phyloP scores from a whole-genome alignment of 805 yeast species.

The Schwanniomyces vanrijiae region DNA sequence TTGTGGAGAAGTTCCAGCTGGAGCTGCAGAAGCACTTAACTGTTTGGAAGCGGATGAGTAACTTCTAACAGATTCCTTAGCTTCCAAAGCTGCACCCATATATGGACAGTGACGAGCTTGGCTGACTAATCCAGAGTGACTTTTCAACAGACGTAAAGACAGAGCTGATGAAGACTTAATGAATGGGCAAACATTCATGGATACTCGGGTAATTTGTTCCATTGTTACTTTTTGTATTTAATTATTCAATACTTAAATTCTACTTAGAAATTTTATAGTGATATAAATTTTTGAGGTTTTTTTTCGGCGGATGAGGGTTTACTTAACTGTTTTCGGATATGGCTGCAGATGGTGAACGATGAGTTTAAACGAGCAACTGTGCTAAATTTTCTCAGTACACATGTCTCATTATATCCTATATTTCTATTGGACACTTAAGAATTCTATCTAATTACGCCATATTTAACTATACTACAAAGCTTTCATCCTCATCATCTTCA shows the following conservation, averaged over 20 bases:
- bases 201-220: constrained; percentile 79
- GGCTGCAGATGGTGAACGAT: not conserved
- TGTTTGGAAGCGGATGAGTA: constrained; percentile 51
- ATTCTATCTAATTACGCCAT: too few species aligned
- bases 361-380: not conserved
- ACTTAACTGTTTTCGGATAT: not conserved
- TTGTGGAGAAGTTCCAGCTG: constrained; percentile 26
- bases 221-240: constrained; percentile 32
- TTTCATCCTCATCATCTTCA: too few species aligned
- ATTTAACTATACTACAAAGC: too few species aligned
- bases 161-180: constrained; percentile 61
- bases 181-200: constrained; percentile 83
- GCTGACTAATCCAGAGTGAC: constrained; percentile 43
- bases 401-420: not conserved
- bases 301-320: not conserved
- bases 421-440: not conserved
- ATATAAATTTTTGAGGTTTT: not conserved
- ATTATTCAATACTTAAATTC: not conserved
- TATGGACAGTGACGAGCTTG: constrained; percentile 86
- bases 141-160: constrained; percentile 58
- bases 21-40: constrained; percentile 45
- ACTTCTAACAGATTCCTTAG: constrained; percentile 35
- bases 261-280: not conserved
- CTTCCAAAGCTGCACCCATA: constrained; percentile 74
- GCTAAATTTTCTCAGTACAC: not conserved